phyloP scores from a whole-genome alignment of 2,329 filamentous ascomycete genomes.

The Colletotrichum musae region DNA sequence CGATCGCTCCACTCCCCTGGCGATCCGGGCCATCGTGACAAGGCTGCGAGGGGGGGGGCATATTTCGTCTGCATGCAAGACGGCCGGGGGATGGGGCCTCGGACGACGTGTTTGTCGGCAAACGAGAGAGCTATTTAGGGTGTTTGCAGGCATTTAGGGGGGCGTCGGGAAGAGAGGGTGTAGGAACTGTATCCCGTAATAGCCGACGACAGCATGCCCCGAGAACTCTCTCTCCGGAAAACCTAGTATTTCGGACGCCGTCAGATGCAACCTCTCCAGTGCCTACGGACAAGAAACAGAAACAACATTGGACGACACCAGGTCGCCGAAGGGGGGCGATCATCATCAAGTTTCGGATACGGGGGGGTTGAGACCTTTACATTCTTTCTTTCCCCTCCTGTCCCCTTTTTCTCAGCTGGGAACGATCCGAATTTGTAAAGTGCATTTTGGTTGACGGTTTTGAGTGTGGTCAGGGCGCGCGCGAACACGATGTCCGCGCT shows the following conservation, averaged over 20 bases:
- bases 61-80: no score
- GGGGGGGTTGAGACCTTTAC: neutral
- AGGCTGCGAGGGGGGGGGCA: no score
- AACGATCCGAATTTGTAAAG: neutral
- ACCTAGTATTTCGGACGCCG: neutral
- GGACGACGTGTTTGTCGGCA: no score
- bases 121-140: no score
- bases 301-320: neutral
- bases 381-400: neutral
- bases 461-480: slow-evolving; percentile 36
- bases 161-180: no score
- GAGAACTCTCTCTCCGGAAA: neutral
- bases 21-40: no score
- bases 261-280: neutral
- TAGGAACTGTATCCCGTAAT: no score
- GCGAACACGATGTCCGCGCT: neutral
- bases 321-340: slow-evolving; percentile 1
- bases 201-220: no score
- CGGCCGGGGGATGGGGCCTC: no score
- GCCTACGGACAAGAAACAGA: neutral
- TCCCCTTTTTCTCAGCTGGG: neutral
- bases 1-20: no score
- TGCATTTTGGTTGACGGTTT: slow-evolving; percentile 10
- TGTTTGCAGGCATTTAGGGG: no score
- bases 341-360: neutral